A percentile compares a stretch with the other conserved stretches of the same genome.
phyloP scores from a whole-genome alignment of 306 rosid genomes.

The Neltuma alba region DNA sequence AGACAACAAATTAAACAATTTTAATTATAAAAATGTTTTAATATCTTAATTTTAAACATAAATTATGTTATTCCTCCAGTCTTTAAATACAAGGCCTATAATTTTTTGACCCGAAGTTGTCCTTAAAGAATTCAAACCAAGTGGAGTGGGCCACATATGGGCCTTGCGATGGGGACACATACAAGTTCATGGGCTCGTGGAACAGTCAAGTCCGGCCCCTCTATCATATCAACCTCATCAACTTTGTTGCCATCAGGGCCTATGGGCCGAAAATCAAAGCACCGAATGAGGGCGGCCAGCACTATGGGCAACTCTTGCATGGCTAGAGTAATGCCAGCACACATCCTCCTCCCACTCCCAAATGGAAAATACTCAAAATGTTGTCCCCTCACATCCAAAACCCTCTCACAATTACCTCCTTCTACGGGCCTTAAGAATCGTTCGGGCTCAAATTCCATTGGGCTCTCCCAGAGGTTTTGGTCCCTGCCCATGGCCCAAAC shows the following conservation, averaged over 20 bases:
- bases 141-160: too few relatives aligned
- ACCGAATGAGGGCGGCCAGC: slow-evolving; percentile 39
- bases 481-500: slow-evolving; percentile 46
- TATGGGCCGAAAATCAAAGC: slow-evolving; percentile 41
- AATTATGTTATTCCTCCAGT: too few relatives aligned
- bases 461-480: slow-evolving; percentile 35
- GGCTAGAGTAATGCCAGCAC: slow-evolving; percentile 31
- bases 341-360: slow-evolving; percentile 47
- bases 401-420: neutral
- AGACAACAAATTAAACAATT: too few relatives aligned
- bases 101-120: too few relatives aligned
- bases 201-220: too few relatives aligned
- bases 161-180: too few relatives aligned
- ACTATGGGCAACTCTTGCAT: slow-evolving; percentile 31
- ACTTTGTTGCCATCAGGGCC: neutral
- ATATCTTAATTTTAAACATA: too few relatives aligned
- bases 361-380: slow-evolving; percentile 38
- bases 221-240: too few relatives aligned
- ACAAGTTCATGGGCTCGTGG: too few relatives aligned
- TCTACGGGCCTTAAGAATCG: slow-evolving; percentile 1
- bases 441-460: slow-evolving; percentile 40
- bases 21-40: too few relatives aligned
- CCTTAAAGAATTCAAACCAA: too few relatives aligned
- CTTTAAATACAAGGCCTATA: too few relatives aligned
- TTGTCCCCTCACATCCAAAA: slow-evolving; percentile 26